A percentile compares a stretch with the other conserved stretches of the same genome.
phyloP scores from a whole-genome alignment of 2,329 filamentous ascomycete species.

The Pseudogymnoascus sp. region DNA sequence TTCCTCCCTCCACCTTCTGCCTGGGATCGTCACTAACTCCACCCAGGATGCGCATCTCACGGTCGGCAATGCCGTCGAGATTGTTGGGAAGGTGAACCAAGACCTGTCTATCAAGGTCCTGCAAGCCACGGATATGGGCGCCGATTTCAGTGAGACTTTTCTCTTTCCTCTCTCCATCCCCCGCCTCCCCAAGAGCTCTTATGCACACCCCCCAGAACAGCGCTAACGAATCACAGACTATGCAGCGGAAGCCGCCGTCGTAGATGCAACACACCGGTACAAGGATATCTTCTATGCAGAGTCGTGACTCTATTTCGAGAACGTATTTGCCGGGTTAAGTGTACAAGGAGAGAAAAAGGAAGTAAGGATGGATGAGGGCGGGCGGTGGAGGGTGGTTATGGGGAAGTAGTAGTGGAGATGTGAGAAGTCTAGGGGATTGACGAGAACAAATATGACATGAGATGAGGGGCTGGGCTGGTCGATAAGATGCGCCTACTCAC shows the following conservation, averaged over 20 bases:
- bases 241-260: slow-evolving; percentile 67
- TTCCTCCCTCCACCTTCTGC: background rate
- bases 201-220: background rate
- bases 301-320: slow-evolving; percentile 27
- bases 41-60: slow-evolving; percentile 63
- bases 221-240: slow-evolving; percentile 55
- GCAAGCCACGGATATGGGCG: slow-evolving; percentile 62
- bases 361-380: slow-evolving; percentile 31
- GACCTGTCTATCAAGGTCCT: slow-evolving; percentile 68
- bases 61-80: slow-evolving; percentile 63
- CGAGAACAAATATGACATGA: background rate
- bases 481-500: background rate
- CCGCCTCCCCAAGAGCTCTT: background rate
- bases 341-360: background rate
- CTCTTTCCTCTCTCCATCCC: slow-evolving; percentile 14
- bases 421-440: background rate
- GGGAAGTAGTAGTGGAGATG: background rate
- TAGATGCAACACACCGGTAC: slow-evolving; percentile 77
- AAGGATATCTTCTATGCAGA: slow-evolving; percentile 69
- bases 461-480: background rate
- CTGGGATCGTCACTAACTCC: background rate
- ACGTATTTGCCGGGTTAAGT: background rate
- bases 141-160: slow-evolving; percentile 9
- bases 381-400: slow-evolving; percentile 37
- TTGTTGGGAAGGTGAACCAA: slow-evolving; percentile 73